phyloP scores from a whole-genome alignment of 2,329 filamentous ascomycete genomes.

The Arthroderma uncinatum region DNA sequence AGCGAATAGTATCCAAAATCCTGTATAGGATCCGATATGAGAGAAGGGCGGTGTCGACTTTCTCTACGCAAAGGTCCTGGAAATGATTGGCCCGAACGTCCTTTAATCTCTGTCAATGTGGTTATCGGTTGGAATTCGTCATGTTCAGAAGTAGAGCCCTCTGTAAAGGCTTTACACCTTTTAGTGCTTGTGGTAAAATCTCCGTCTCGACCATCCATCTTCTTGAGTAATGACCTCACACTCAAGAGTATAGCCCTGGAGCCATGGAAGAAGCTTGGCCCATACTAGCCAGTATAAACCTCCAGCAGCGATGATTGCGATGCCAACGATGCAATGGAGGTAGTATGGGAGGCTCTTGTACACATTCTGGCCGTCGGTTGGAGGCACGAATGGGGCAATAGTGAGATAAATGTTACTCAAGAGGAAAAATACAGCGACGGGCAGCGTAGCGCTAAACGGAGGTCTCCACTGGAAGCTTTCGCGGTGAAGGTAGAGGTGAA shows the following conservation, averaged over 20 bases:
- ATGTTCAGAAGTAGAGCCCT: background rate
- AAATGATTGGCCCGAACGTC: no score
- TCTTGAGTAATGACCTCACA: slow-evolving; percentile 10
- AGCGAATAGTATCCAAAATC: no score
- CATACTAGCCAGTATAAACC: slow-evolving; percentile 36
- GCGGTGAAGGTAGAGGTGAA: slow-evolving; percentile 33
- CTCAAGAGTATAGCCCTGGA: slow-evolving; percentile 10
- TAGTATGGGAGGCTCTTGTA: slow-evolving; percentile 40
- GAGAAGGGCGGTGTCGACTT: no score
- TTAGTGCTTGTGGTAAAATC: slow-evolving; percentile 5
- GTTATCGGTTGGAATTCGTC: no score
- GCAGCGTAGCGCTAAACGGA: slow-evolving; percentile 44
- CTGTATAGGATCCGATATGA: no score
- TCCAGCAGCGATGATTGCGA: slow-evolving; percentile 35
- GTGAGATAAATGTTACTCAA: slow-evolving; percentile 52
- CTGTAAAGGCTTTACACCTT: background rate
- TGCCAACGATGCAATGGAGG: slow-evolving; percentile 39
- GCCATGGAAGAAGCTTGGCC: slow-evolving; percentile 11
- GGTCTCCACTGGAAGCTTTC: slow-evolving; percentile 39
- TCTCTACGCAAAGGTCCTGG: no score
- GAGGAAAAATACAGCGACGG: slow-evolving; percentile 48
- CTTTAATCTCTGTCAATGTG: no score
- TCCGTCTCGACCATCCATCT: slow-evolving; percentile 12
- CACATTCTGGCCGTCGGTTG: slow-evolving; percentile 33
- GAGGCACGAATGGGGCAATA: slow-evolving; percentile 45